Evolutionary conservation across 495 filamentous ascomycete genomes (phyloP).

Genomic region (Neurospora sublineolata): DNA sequence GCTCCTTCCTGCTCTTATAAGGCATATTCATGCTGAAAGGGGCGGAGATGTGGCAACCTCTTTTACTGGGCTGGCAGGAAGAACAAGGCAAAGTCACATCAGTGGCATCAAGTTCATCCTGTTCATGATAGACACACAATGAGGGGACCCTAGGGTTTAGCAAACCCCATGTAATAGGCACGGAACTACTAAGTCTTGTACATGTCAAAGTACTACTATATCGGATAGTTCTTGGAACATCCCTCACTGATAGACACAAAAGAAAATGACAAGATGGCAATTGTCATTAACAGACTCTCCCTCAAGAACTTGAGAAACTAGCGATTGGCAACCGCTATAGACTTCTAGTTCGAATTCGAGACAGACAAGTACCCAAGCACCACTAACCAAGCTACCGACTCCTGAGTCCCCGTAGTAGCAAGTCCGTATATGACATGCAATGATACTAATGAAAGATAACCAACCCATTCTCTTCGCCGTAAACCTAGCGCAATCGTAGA

Average conservation of each 20-base stretch:
- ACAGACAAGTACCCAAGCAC: background rate
- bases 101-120: background rate
- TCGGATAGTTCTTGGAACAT: background rate
- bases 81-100: background rate
- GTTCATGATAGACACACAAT: background rate
- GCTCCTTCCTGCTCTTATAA: background rate
- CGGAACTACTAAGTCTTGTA: background rate
- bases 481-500: background rate
- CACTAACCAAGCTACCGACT: background rate
- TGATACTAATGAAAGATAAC: background rate
- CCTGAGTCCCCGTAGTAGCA: background rate
- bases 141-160: background rate
- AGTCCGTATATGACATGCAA: background rate
- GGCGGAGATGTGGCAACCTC: background rate
- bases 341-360: background rate
- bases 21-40: background rate
- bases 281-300: background rate
- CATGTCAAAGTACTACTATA: background rate
- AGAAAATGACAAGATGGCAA: background rate
- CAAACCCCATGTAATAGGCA: background rate
- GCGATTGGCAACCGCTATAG: background rate
- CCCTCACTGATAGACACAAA: background rate
- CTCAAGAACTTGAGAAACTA: background rate
- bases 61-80: background rate
- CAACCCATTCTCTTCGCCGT: background rate